Evolutionary conservation across 2,329 filamentous ascomycete species (phyloP).

Genomic region (Neofusicoccum cordaticola): DNA sequence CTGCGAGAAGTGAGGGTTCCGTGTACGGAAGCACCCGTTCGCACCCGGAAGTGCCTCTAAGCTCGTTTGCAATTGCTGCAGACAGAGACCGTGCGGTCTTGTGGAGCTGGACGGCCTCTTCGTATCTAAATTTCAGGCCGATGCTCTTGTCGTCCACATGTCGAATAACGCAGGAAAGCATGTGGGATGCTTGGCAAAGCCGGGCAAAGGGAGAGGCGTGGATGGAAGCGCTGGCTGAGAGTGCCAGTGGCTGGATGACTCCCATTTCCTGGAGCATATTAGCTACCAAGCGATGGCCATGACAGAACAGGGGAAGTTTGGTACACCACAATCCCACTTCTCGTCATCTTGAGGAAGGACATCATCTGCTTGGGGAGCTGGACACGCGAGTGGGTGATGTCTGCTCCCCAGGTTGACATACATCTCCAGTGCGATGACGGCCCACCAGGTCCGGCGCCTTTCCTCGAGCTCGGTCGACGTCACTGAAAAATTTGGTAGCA

Average conservation of each 20-base stretch:
- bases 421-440: neutral
- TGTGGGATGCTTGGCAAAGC: neutral
- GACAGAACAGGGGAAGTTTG: neutral
- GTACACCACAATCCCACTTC: neutral
- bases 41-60: too few relatives aligned
- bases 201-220: neutral
- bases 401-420: neutral
- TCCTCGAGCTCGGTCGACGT: neutral
- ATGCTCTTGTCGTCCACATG: neutral
- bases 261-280: too few relatives aligned
- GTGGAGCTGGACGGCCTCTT: neutral
- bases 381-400: neutral
- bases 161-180: neutral
- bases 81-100: neutral
- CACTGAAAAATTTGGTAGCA: conserved; percentile 17
- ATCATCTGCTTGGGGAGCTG: neutral
- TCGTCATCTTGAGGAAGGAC: neutral
- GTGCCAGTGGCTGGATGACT: neutral
- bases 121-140: neutral
- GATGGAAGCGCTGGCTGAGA: neutral
- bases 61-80: too few relatives aligned
- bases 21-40: too few relatives aligned
- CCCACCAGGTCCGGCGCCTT: neutral
- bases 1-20: too few relatives aligned
- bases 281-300: too few relatives aligned